Base-by-base conservation (phyloP, 768 basidiomycete species). In the Guyanaporus albipodus region DNA sequence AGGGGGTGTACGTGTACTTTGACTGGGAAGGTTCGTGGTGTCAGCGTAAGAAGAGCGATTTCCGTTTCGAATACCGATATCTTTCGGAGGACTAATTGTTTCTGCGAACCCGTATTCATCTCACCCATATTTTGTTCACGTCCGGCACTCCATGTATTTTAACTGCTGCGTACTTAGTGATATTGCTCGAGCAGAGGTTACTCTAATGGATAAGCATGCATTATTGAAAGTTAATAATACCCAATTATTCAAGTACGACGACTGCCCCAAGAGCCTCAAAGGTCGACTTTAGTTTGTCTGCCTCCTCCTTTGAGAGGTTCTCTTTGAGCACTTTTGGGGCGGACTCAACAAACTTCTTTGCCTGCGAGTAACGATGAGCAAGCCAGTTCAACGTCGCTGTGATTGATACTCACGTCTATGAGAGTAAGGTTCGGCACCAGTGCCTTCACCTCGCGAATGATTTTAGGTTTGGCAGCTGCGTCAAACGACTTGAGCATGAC, bases 11-110 rank as follows among this genome's bases (percentile, higher is more conserved):
- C 68, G 89, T 96, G 27, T 99, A 99, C 76, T 97, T 98, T 67
- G 95, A 97, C 70, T 97, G 94, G 94, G 94, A 97, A 67, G 91
- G 91, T 40, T 91, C 89, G 53, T 99, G 95, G 96, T 96, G 93
- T 67, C 92, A 95, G 66, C 79, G 95, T 63, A 91, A 93, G 74
- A 99, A 99, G 77, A 85, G 87, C 62, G 94, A 98, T 67, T 99
- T 98, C 78, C 84, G 92, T 21, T 98, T 91, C 60, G 88, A 94
- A 70, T 95, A 95, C 67, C 89, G 92, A 52, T 94, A 94, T 73
- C 73, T 95, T 44, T 92, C 89, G 3, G 91, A 95, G 67, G 91
- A 95, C 40, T 64, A 32, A 43, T 5, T 47, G 38, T 42, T 33
- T 24, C 4, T 18, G 3, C 8, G 18, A 27, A 28, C 17, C 6